Percentiles rank a stretch among this genome's conserved stretches.
These are phyloP conservation scores for Ricinus communis DNA, from an alignment of 345 rosid species.

Conservation along the genomic window DNA sequence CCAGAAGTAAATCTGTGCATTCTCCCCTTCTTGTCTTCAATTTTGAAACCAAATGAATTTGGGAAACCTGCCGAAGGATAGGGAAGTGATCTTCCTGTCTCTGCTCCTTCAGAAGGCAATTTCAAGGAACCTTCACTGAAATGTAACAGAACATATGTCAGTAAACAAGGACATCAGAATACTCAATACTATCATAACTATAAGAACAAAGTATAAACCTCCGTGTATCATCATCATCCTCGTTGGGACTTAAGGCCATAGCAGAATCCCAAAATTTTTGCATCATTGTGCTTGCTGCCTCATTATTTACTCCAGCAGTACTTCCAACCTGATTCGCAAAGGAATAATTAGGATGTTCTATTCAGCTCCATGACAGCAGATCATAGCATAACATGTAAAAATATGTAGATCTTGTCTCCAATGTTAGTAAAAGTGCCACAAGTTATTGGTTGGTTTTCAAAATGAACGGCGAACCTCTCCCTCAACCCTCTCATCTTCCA, in stretches of 20 bases:
- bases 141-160: slow-evolving; percentile 23
- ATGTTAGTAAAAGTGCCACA: no score
- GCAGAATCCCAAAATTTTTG: slow-evolving; percentile 99
- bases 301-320: slow-evolving; percentile 65
- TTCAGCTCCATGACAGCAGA: background rate
- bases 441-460: no score
- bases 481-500: background rate
- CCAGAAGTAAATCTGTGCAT: slow-evolving; percentile 96
- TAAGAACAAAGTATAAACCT: slow-evolving; percentile 48
- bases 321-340: slow-evolving; percentile 63
- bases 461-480: background rate
- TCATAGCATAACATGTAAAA: background rate
- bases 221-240: slow-evolving; percentile 77
- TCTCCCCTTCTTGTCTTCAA: slow-evolving; percentile 75
- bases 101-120: slow-evolving; percentile 74
- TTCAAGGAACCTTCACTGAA: slow-evolving; percentile 85
- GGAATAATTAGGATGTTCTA: background rate
- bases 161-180: slow-evolving; percentile 21
- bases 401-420: no score
- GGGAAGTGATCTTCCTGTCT: slow-evolving; percentile 58
- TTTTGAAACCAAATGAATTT: slow-evolving; percentile 71
- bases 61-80: slow-evolving; percentile 39
- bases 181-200: slow-evolving; percentile 6
- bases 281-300: slow-evolving; percentile 82
- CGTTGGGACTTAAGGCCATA: slow-evolving; percentile 69